Evolutionary conservation across 2,329 filamentous ascomycete genomes (phyloP).

Genomic region (Aspergillus sp.): DNA sequence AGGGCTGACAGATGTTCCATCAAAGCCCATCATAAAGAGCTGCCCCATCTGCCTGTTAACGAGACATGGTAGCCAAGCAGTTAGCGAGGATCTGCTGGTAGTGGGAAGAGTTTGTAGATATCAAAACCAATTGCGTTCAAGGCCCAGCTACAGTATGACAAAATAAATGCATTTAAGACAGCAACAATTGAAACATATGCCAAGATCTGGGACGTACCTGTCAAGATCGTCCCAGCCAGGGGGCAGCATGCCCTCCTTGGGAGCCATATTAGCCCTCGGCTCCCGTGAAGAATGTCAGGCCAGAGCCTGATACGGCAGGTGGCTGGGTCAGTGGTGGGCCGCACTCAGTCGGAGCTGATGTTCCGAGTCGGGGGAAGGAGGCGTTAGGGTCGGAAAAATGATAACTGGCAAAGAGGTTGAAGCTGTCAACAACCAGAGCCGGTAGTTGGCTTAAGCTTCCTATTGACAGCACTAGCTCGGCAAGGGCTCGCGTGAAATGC

Average conservation of each 20-base stretch:
- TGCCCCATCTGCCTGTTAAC: conserved; percentile 59
- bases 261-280: conserved; percentile 39
- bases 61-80: conserved; percentile 65
- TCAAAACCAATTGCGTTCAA: not conserved
- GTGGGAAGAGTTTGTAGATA: not conserved
- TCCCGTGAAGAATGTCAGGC: conserved; percentile 31
- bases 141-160: not conserved
- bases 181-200: conserved; percentile 8
- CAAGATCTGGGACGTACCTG: conserved; percentile 34
- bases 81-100: conserved; percentile 28
- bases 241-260: conserved; percentile 42
- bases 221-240: conserved; percentile 43
- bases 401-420: conserved; percentile 15
- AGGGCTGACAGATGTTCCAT: conserved; percentile 62
- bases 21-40: conserved; percentile 68
- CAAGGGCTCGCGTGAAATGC: conserved; percentile 4
- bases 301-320: conserved; percentile 7
- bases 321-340: conserved; percentile 4
- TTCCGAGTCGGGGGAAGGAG: conserved; percentile 4
- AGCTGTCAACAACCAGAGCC: conserved; percentile 18
- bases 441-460: conserved; percentile 21
- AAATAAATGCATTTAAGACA: not conserved
- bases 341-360: conserved; percentile 5
- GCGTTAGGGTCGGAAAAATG: conserved; percentile 5
- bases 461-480: conserved; percentile 3